Base-by-base conservation (phyloP, 352 stramenopile genomes). In the Thalassiosira exigua region DNA sequence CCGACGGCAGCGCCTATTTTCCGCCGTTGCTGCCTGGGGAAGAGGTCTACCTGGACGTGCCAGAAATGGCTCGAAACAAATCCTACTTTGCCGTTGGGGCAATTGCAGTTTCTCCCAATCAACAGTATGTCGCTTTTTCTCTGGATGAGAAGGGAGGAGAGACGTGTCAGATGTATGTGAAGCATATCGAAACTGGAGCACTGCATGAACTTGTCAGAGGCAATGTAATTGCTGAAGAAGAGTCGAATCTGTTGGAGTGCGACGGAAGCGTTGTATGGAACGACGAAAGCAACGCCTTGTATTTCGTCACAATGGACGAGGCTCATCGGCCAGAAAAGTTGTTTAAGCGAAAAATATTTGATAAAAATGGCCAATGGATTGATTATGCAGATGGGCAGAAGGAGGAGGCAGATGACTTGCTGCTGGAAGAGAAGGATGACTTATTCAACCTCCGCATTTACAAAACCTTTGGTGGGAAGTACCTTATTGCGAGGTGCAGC, bases 381-480 rank as follows among this genome's bases (percentile, higher is more conserved):
- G 94, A 71, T 32, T 56, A 26, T 12, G 53, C 65, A 21, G 51
- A 57, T 27, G 60, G 53, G 26, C 50, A 64, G 75, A 84, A 60
- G 4, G 67, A 78, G 14, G 53, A 17, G 11, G 12, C 22, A 4
- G 33, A 54, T 19, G 95, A 98, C 82, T 87, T 98, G 51, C 75
- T 99, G 0, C 98, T 97, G 85, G 95, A 95, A 57, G 96, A 99
- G 84, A 76, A 91, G 17, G 96, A 99, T 89, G 93, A 97, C 73
- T 84, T 97, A 17, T 99, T 95, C 82, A 97, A 91, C 79, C 83
- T 97, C 17, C 53, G 79, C 24, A 95, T 98, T 67, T 79, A 83
- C 51, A 98, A 98, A 85, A 94, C 94, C 26, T 91, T 94, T 60
- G 97, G 96, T 68, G 91, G 91, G 27, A 95, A 95, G 71, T 99